These are phyloP conservation scores for Hypoxylon cercidicola DNA, from an alignment of 495 filamentous ascomycete genomes.

Conservation along the genomic window DNA sequence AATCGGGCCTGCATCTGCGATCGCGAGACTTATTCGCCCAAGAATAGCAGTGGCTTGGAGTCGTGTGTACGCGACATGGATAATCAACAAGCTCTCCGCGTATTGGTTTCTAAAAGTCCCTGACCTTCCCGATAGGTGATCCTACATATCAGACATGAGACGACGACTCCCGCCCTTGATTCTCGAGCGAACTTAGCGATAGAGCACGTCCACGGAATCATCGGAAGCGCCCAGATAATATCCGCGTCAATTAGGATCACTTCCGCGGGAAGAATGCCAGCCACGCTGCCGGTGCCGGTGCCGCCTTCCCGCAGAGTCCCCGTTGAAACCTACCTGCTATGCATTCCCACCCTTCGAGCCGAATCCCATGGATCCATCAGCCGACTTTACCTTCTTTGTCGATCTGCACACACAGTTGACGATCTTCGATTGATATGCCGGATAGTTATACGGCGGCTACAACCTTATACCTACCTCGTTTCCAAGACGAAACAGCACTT, in stretches of 20 bases:
- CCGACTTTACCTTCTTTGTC: slow-evolving; percentile 14
- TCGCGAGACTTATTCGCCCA: slow-evolving; percentile 16
- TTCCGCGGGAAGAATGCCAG: slow-evolving; percentile 34
- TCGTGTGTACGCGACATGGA: slow-evolving; percentile 12
- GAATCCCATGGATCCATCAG: slow-evolving; percentile 20
- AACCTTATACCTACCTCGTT: neutral
- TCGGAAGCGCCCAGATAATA: slow-evolving; percentile 30
- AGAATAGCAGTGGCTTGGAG: slow-evolving; percentile 19
- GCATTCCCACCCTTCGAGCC: slow-evolving; percentile 35
- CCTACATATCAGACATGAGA: slow-evolving; percentile 18
- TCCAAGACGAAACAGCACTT: neutral
- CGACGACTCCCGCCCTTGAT: slow-evolving; percentile 18
- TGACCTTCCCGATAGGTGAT: slow-evolving; percentile 30
- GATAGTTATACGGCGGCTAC: neutral
- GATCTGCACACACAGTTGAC: slow-evolving; percentile 21
- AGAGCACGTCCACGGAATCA: slow-evolving; percentile 20
- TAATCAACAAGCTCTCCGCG: slow-evolving; percentile 22
- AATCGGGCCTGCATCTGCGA: slow-evolving; percentile 7
- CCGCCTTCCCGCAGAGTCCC: slow-evolving; percentile 36
- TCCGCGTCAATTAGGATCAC: slow-evolving; percentile 33
- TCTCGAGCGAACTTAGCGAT: slow-evolving; percentile 25
- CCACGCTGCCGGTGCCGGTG: slow-evolving; percentile 15
- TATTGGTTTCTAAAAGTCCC: slow-evolving; percentile 14
- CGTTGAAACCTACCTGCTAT: slow-evolving; percentile 28
- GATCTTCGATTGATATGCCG: slow-evolving; percentile 11